A percentile compares a stretch with the other conserved stretches of the same genome.
Evolutionary conservation across 2,329 filamentous ascomycete genomes (phyloP).

Genomic region (Aspergillus texensis): DNA sequence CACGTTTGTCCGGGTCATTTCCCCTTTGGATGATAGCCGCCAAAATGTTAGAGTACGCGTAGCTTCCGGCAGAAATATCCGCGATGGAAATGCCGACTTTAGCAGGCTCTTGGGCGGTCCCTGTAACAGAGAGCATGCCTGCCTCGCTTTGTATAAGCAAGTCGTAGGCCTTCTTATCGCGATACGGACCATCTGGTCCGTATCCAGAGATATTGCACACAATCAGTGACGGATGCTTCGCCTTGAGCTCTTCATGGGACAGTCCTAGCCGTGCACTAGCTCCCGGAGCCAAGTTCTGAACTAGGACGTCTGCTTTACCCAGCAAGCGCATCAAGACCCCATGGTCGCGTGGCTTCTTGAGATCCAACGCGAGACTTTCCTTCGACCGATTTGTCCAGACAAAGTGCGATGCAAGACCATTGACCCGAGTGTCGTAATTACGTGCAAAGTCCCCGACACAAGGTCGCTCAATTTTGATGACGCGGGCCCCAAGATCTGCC

Average conservation of each 20-base stretch:
- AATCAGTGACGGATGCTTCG: conserved; percentile 50
- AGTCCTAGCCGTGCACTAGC: conserved; percentile 53
- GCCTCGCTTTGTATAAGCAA: conserved; percentile 59
- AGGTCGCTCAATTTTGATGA: conserved; percentile 59
- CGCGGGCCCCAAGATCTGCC: conserved; percentile 56
- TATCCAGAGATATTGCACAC: conserved; percentile 60
- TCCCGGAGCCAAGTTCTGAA: conserved; percentile 58
- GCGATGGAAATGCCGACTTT: conserved; percentile 60
- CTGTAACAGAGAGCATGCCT: conserved; percentile 56
- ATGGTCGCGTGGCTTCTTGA: conserved; percentile 51
- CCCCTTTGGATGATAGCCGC: conserved; percentile 53
- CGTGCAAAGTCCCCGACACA: conserved; percentile 57
- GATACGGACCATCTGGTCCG: conserved; percentile 54
- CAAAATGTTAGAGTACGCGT: conserved; percentile 56
- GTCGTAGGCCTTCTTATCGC: conserved; percentile 60
- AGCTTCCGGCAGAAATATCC: conserved; percentile 57
- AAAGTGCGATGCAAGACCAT: conserved; percentile 57
- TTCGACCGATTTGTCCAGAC: conserved; percentile 61
- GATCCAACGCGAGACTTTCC: conserved; percentile 55
- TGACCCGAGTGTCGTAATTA: conserved; percentile 54
- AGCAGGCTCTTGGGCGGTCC: conserved; percentile 46
- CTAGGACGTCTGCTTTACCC: conserved; percentile 52
- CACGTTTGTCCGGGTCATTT: conserved; percentile 48
- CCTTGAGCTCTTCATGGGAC: conserved; percentile 48
- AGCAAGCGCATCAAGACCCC: conserved; percentile 49